Percentiles rank a stretch among this genome's conserved stretches.
phyloP scores from a whole-genome alignment of 148 eudicot species.

The Silene latifolia region DNA sequence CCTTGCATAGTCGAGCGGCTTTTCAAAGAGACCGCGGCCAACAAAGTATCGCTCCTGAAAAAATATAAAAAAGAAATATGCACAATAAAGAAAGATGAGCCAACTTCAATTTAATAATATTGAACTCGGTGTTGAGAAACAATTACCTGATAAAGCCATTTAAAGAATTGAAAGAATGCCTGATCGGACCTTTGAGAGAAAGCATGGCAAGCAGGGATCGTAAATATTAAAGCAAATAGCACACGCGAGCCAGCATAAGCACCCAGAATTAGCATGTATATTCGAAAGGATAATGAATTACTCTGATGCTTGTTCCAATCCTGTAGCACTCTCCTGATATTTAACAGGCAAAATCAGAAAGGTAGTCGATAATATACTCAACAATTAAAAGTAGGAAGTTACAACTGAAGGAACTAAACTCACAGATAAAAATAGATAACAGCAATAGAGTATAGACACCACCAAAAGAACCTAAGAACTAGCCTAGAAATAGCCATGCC shows the following conservation, averaged over 20 bases:
- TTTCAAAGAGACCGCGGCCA: slow-evolving; percentile 96
- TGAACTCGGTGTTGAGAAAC: slow-evolving; percentile 6
- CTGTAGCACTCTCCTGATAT: slow-evolving; percentile 68
- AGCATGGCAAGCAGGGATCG: slow-evolving; percentile 76
- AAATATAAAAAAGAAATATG: neutral
- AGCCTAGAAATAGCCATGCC: slow-evolving; percentile 97
- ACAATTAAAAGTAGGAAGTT: neutral
- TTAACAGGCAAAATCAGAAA: slow-evolving; percentile 9
- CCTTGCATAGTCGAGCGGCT: slow-evolving; percentile 79
- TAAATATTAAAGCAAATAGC: slow-evolving; percentile 52
- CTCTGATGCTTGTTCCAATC: slow-evolving; percentile 54
- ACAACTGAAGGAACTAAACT: slow-evolving; percentile 30
- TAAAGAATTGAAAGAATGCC: slow-evolving; percentile 88
- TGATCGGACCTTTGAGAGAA: slow-evolving; percentile 80
- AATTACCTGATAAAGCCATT: slow-evolving; percentile 94
- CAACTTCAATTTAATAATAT: neutral
- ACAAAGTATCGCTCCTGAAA: slow-evolving; percentile 96
- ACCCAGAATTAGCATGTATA: slow-evolving; percentile 77
- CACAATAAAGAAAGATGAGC: slow-evolving; percentile 2
- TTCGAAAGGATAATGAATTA: slow-evolving; percentile 60
- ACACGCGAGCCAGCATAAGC: slow-evolving; percentile 76
- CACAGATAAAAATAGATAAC: slow-evolving; percentile 77
- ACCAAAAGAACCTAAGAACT: slow-evolving; percentile 84
- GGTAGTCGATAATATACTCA: neutral
- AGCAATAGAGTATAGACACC: slow-evolving; percentile 58